Percentiles rank a stretch among this genome's conserved stretches.
phyloP scores from a whole-genome alignment of 1,284 basidiomycete species.

The Leccinum fuscescens region DNA sequence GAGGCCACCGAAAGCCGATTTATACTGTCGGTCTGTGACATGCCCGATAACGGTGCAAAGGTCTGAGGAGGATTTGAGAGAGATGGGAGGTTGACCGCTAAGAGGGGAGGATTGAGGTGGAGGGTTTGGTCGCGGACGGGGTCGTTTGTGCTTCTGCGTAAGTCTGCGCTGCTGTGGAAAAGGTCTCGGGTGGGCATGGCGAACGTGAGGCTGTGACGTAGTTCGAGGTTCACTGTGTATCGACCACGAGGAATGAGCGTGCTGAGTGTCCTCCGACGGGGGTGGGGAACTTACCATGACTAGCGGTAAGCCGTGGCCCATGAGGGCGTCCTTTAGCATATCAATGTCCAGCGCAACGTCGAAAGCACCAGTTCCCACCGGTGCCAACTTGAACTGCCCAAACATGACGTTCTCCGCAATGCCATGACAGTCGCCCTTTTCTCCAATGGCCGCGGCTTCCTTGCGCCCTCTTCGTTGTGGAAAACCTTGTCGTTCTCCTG shows the following conservation, averaged over 20 bases:
- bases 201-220: conserved; percentile 7
- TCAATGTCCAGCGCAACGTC: conserved; percentile 96
- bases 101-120: conserved; percentile 21
- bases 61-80: conserved; percentile 31
- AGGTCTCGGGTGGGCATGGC: conserved; percentile 1
- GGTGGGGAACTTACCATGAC: conserved; percentile 16
- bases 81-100: conserved; percentile 16
- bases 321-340: conserved; percentile 91
- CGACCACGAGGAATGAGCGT: neutral
- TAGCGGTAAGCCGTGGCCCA: conserved; percentile 4
- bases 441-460: conserved; percentile 97
- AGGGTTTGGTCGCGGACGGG: conserved; percentile 19
- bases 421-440: conserved; percentile 97
- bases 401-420: conserved; percentile 99
- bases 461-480: conserved; percentile 63
- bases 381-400: conserved; percentile 86
- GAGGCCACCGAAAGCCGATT: conserved; percentile 25
- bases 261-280: neutral
- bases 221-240: conserved; percentile 1
- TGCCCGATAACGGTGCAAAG: conserved; percentile 21
- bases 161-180: conserved; percentile 6
- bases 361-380: conserved; percentile 95
- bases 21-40: conserved; percentile 7
- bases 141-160: conserved; percentile 7
- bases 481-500: conserved; percentile 82